phyloP scores from a whole-genome alignment of 2,329 filamentous ascomycete genomes.

The Leptoxyphium fumago region DNA sequence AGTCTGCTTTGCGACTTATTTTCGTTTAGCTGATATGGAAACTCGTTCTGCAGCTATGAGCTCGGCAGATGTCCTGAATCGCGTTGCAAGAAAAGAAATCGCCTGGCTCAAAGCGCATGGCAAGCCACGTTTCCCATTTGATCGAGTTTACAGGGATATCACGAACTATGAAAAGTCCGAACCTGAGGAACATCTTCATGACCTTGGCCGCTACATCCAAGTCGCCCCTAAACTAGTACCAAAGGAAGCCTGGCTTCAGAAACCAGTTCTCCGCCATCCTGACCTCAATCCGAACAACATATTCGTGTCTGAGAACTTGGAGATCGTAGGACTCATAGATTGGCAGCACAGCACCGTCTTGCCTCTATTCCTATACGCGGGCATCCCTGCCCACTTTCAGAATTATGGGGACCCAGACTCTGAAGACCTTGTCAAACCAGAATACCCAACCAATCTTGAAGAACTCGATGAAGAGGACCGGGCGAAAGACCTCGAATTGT shows the following conservation, averaged over 20 bases:
- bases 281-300: slow-evolving; percentile 19
- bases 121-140: slow-evolving; percentile 17
- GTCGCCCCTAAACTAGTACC: neutral
- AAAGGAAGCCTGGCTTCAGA: neutral
- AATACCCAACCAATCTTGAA: slow-evolving; percentile 6
- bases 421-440: slow-evolving; percentile 7
- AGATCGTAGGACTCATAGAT: slow-evolving; percentile 26
- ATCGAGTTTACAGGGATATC: slow-evolving; percentile 18
- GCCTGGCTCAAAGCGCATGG: slow-evolving; percentile 17
- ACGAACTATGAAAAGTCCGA: slow-evolving; percentile 19
- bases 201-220: neutral
- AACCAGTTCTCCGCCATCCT: slow-evolving; percentile 16
- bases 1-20: slow-evolving; percentile 4
- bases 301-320: slow-evolving; percentile 14
- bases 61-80: slow-evolving; percentile 12
- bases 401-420: slow-evolving; percentile 21
- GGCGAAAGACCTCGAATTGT: slow-evolving; percentile 5
- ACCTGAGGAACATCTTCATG: neutral
- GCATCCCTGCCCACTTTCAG: slow-evolving; percentile 25
- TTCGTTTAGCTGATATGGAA: slow-evolving; percentile 1
- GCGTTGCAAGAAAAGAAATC: slow-evolving; percentile 22
- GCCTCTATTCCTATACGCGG: slow-evolving; percentile 22
- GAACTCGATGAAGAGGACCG: slow-evolving; percentile 7
- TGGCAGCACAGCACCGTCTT: slow-evolving; percentile 26
- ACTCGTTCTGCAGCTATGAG: slow-evolving; percentile 11